Percentiles rank a stretch among this genome's conserved stretches.
Evolutionary conservation across 179 eudicot genomes (phyloP).

Genomic region (Camellia oleifera): DNA sequence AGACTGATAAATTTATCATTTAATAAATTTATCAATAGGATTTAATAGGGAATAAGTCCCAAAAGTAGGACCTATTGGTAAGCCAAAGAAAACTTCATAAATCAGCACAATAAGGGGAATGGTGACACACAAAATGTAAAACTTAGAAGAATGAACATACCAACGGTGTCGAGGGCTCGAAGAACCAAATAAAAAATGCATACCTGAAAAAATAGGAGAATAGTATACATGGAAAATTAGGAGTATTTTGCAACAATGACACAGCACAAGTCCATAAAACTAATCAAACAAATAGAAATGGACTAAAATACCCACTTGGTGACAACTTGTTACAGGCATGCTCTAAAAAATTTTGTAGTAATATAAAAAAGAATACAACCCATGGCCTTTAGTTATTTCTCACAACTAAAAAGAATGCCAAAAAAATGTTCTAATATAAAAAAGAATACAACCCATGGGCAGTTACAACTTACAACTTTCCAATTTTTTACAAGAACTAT

Average conservation of each 20-base stretch:
- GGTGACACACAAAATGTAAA: background rate
- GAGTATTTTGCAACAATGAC: background rate
- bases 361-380: background rate
- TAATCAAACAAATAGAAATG: background rate
- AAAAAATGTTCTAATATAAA: no score
- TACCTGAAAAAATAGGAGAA: slow-evolving; percentile 46
- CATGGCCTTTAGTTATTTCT: background rate
- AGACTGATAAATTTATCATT: no score
- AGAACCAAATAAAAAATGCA: slow-evolving; percentile 96
- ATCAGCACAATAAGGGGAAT: background rate
- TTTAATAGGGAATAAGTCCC: no score
- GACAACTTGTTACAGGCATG: background rate
- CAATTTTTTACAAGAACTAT: background rate
- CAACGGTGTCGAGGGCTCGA: slow-evolving; percentile 98
- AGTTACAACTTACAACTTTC: background rate
- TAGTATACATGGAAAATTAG: background rate
- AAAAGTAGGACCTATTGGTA: no score
- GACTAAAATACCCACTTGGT: background rate
- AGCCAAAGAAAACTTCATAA: background rate
- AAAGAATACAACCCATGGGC: background rate
- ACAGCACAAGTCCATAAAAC: background rate
- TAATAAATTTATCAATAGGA: no score
- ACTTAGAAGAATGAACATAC: slow-evolving; percentile 34
- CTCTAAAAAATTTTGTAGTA: background rate
- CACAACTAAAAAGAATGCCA: background rate